phyloP scores from a whole-genome alignment of 768 basidiomycete genomes.

The Thelephora ganbajun region DNA sequence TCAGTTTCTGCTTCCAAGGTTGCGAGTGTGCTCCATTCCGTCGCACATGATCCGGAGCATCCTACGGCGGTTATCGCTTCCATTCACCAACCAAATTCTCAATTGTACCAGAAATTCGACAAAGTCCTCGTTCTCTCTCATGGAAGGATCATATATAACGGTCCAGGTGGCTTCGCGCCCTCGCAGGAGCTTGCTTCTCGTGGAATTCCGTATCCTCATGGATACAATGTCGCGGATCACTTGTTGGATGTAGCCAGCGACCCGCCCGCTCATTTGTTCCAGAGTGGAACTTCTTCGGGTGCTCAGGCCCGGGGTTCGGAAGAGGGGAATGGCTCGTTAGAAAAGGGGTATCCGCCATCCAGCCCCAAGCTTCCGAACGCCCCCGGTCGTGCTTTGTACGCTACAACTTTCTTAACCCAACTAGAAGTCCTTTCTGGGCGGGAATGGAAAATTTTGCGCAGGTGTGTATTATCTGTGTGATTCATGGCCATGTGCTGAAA shows the following conservation, averaged over 20 bases:
- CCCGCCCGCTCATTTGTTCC: conserved; percentile 36
- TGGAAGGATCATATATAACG: conserved; percentile 69
- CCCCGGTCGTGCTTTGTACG: conserved; percentile 24
- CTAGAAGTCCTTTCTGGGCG: conserved; percentile 68
- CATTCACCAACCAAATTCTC: conserved; percentile 82
- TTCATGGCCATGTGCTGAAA: not conserved
- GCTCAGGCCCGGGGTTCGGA: not conserved
- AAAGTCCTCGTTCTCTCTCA: conserved; percentile 64
- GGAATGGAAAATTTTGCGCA: conserved; percentile 72
- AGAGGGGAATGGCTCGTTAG: not conserved
- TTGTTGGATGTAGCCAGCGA: conserved; percentile 78
- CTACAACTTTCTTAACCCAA: conserved; percentile 82
- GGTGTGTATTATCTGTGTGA: conserved; percentile 25
- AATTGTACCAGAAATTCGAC: conserved; percentile 77
- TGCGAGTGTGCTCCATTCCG: conserved; percentile 58
- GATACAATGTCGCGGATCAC: conserved; percentile 90
- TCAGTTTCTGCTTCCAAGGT: conserved; percentile 78
- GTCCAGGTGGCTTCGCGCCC: conserved; percentile 60
- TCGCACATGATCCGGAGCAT: conserved; percentile 53
- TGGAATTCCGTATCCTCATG: conserved; percentile 43
- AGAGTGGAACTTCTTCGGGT: conserved; percentile 7
- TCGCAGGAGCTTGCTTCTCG: conserved; percentile 43
- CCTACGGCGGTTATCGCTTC: conserved; percentile 78
- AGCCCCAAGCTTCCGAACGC: conserved; percentile 4
- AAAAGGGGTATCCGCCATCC: not conserved